Base-by-base conservation (phyloP, 2,329 filamentous ascomycete genomes). In the Colletotrichum liriopes region DNA sequence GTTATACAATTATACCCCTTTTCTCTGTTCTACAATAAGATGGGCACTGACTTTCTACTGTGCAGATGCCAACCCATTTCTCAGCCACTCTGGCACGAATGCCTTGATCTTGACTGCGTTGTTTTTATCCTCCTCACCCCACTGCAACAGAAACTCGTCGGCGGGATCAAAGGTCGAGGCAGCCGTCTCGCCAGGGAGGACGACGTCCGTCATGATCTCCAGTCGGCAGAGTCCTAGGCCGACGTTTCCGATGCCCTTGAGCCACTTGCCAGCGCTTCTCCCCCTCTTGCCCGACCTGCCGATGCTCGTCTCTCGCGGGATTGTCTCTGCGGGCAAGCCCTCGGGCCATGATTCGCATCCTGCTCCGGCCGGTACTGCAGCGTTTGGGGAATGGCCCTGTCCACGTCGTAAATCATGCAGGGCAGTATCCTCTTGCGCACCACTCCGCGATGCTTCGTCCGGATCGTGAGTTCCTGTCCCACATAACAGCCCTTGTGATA, bases 401-500 rank as follows among this genome's bases (percentile, higher is more conserved):
- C 83, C 7, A 80, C 81, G 8, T 84, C 84, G 80, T 96, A 96
- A 20, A 98, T 78, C 75, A 93, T 84, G 43, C 96, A 91, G 0
- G 96, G 96, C 64, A 99, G 81, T 61, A 98, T 90, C 61, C 96
- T 89, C 86, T 98, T 98, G 73, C 96, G 89, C 51, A 99, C 94
- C 20, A 99, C 94, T 29, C 96, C 96, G 16, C 93, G 95, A 82
- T 99, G 96, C 80, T 95, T 93, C 1, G 96, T 99, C 52, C 96
- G 92, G 75, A 98, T 98, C 1, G 96, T 98, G 74, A 99, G 88
- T 82, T 99, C 96, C 83, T 99, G 96, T 0, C 96, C 96, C 9
- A 98, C 91, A 82, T 99, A 99, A 83, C 96, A 99, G 9, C 96
- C 96, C 84, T 99, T 99, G 79, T 91, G 91, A 84, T 96, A 99